Conservation (phyloP, 1,139 yeast species). For the Candida glucosophila region DNA sequence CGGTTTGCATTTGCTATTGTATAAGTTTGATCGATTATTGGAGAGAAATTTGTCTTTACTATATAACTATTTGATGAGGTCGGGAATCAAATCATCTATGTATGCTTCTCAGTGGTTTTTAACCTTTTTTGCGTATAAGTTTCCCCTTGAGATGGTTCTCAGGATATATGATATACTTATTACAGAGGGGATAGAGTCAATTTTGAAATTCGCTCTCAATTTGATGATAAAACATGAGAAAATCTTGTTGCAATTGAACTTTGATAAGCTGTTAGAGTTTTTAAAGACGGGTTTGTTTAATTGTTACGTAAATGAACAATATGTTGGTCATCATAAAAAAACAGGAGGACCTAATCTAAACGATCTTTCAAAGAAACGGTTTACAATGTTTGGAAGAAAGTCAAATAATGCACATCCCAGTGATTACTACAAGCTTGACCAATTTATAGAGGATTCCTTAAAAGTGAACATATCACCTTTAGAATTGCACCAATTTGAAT, state of each 20-base stretch:
- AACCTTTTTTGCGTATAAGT: constrained; percentile 87
- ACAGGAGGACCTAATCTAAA: constrained; percentile 4
- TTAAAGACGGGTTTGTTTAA: constrained; percentile 75
- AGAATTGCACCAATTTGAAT: constrained; percentile 56
- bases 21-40: constrained; percentile 80
- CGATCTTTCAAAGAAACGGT: constrained; percentile 10
- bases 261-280: constrained; percentile 68
- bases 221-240: constrained; percentile 62
- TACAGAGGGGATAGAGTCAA: constrained; percentile 81
- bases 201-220: constrained; percentile 73
- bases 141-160: constrained; percentile 76
- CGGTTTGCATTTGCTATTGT: constrained; percentile 74
- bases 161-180: constrained; percentile 79
- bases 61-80: constrained; percentile 67
- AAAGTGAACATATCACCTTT: constrained; percentile 63
- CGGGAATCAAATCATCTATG: constrained; percentile 86
- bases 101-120: constrained; percentile 95
- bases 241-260: constrained; percentile 49
- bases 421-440: constrained; percentile 51
- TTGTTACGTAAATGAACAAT: constrained; percentile 45
- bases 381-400: constrained; percentile 11
- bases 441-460: constrained; percentile 75
- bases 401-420: constrained; percentile 5
- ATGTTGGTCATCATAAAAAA: constrained; percentile 12
- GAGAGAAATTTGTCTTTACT: constrained; percentile 64